Base-by-base conservation (phyloP, 2,329 filamentous ascomycete species). In the Microsporum ferrugineum region DNA sequence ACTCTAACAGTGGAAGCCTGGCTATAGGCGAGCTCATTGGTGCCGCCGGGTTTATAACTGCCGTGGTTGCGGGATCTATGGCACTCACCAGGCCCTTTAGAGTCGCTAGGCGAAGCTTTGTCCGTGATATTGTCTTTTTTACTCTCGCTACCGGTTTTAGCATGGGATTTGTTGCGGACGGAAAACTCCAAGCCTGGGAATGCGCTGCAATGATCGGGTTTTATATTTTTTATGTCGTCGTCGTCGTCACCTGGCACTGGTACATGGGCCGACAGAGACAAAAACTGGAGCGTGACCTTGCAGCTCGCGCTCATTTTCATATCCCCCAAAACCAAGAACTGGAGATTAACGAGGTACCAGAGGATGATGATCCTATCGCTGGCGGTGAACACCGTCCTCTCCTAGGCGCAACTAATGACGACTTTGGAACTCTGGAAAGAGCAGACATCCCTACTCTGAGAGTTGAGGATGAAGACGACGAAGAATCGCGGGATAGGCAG, bases 41-140 rank as follows among this genome's bases (percentile, higher is more conserved):
- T 38, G 94, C 94, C 8, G 94, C 94, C 38, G 86, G 89, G 65
- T 99, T 99, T 76, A 99, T 99, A 73, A 95, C 91, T 0, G 88
- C 91, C 1, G 92, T 99, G 17, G 94, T 99, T 38, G 91, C 92
- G 3, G 94, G 94, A 14, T 95, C 91, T 61, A 99, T 99, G 94
- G 94, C 92, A 12, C 76, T 99, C 60, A 91, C 96, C n/a, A 83
- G 89, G 65, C 94, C 96, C 60, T 99, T 99, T 73, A 88, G 87
- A 66, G 94, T 99, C 59, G 88, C 89, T 59, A 87, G 86, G 68
- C 89, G 88, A 73, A 94, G 90, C 39, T 99, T 97, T 71, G 82
- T 96, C 27, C 83, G 94, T 65, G 94, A 99, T 70, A 88, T 97
- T 8, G 82, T 85, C 62, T 99, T 96, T 77, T 99, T 99, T 72